Evolutionary conservation across 1,284 basidiomycete species (phyloP), one percentile per base, ranked within the genome.

Genomic region (Amylostereum areolatum): DNA sequence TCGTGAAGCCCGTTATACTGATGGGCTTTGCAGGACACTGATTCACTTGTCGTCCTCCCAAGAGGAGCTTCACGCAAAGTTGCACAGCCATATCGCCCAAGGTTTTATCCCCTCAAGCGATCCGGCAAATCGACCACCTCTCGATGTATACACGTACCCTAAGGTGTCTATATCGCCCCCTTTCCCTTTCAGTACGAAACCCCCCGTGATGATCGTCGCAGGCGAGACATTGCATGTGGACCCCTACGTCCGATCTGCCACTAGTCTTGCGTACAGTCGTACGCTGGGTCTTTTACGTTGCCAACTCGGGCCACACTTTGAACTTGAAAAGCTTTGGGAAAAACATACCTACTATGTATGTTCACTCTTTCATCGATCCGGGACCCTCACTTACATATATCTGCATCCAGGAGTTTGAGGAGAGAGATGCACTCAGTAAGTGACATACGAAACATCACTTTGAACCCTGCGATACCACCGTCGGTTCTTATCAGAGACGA

Each of bases 291-390:
- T 69, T 31, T 58, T 73, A 34, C 64, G 64, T 43, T 61, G 64
- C 40, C 55, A 67, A 41, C 57, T 75, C 27, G 73, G 73, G 3
- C 74, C 73, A 37, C 65, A 71, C 52, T 73, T 67, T 52, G 61
- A 71, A 42, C 57, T 75, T 1, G 73, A 75, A 59, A 66, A 66
- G 51, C 56, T 73, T 4, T 76, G 73, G 73, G 68, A 72, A 49
- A 64, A 59, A 55, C 71, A 75, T 51, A 71, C 73, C 7, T 65
- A 69, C 55, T 73, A 70, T 53, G 68, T 70, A 45, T 54, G 63
- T 45, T 34, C 5, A 35, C 6, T 41, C 25, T 25, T 28, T 28
- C n/a, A 5, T 43, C 12, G 7, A 24, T 6, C 30, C 25, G 6
- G 8, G 6, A 28, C 6, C 6, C 36, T 5, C 32, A 33, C 33